These are phyloP conservation scores for Salvia splendens DNA, from an alignment of 257 asterid genomes.

Conservation along the genomic window DNA sequence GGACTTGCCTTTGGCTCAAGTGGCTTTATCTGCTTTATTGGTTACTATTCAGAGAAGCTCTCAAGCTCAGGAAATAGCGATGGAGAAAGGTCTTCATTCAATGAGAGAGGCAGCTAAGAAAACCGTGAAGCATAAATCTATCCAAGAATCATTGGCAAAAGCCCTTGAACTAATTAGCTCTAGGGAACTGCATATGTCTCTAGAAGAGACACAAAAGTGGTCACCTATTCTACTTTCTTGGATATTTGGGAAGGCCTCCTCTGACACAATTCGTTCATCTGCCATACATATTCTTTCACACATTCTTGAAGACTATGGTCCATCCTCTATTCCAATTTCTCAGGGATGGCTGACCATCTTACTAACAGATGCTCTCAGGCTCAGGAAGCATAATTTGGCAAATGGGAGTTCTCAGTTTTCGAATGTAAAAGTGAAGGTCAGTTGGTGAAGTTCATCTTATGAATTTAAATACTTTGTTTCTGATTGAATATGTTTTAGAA, in stretches of 20 bases:
- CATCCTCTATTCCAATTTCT: conserved; percentile 84
- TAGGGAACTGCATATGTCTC: conserved; percentile 77
- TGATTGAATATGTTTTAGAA: conserved; percentile 1
- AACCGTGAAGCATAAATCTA: conserved; percentile 62
- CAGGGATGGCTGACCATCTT: conserved; percentile 94
- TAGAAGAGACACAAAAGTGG: conserved; percentile 97
- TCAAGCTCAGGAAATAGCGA: conserved; percentile 70
- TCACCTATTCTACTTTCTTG: conserved; percentile 84
- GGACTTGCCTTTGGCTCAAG: conserved; percentile 77
- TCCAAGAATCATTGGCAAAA: conserved; percentile 88
- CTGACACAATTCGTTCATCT: conserved; percentile 68
- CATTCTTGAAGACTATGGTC: conserved; percentile 96
- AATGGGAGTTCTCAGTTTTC: conserved; percentile 62
- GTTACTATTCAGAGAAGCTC: conserved; percentile 86
- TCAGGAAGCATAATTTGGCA: conserved; percentile 56
- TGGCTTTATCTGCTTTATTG: conserved; percentile 84
- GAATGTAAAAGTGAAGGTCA: conserved; percentile 84
- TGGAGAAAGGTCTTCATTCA: conserved; percentile 83
- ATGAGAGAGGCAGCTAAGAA: conserved; percentile 89
- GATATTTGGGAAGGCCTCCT: conserved; percentile 71
- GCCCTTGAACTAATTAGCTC: conserved; percentile 77
- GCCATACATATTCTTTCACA: conserved; percentile 82
- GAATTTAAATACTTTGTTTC: conserved; percentile 13
- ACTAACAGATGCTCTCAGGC: conserved; percentile 64
- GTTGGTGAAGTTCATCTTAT: conserved; percentile 29